phyloP scores from a whole-genome alignment of 2,329 filamentous ascomycete species.

The Trichoderma afroharzianum region DNA sequence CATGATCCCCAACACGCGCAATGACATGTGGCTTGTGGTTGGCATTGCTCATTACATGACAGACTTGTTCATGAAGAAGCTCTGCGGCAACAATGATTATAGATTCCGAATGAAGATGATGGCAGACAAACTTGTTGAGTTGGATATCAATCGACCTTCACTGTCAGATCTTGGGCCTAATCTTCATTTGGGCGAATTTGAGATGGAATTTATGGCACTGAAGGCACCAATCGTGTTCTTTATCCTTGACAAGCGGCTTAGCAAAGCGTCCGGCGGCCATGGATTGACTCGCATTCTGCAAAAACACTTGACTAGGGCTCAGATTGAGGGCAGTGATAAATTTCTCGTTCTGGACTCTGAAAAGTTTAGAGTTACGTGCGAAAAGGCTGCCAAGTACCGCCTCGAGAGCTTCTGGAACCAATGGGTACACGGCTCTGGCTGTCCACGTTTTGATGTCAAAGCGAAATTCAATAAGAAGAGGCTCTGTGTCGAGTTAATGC shows the following conservation, averaged over 20 bases:
- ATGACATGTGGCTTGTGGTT: slow-evolving; percentile 84
- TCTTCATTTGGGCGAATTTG: slow-evolving; percentile 76
- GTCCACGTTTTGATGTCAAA: slow-evolving; percentile 79
- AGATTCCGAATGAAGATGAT: slow-evolving; percentile 83
- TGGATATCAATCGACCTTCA: slow-evolving; percentile 78
- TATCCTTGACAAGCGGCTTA: slow-evolving; percentile 85
- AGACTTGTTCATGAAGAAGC: slow-evolving; percentile 82
- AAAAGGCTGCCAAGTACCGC: slow-evolving; percentile 82
- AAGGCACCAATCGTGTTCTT: slow-evolving; percentile 91
- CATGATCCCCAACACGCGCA: slow-evolving; percentile 75
- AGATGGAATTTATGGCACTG: slow-evolving; percentile 83
- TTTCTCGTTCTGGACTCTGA: slow-evolving; percentile 72
- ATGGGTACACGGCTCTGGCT: slow-evolving; percentile 86
- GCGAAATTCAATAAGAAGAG: slow-evolving; percentile 98
- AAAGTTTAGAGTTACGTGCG: slow-evolving; percentile 76
- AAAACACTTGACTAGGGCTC: slow-evolving; percentile 79
- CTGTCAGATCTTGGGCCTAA: slow-evolving; percentile 75
- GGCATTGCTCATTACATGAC: slow-evolving; percentile 95
- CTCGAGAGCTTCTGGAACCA: slow-evolving; percentile 91
- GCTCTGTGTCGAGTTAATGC: slow-evolving; percentile 85
- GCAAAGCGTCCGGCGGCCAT: slow-evolving; percentile 77
- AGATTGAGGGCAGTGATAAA: slow-evolving; percentile 56
- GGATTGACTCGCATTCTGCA: slow-evolving; percentile 84
- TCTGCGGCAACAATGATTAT: slow-evolving; percentile 94
- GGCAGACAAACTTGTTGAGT: slow-evolving; percentile 75